Base-by-base conservation (phyloP, 768 basidiomycete species). In the Suillus spraguei region DNA sequence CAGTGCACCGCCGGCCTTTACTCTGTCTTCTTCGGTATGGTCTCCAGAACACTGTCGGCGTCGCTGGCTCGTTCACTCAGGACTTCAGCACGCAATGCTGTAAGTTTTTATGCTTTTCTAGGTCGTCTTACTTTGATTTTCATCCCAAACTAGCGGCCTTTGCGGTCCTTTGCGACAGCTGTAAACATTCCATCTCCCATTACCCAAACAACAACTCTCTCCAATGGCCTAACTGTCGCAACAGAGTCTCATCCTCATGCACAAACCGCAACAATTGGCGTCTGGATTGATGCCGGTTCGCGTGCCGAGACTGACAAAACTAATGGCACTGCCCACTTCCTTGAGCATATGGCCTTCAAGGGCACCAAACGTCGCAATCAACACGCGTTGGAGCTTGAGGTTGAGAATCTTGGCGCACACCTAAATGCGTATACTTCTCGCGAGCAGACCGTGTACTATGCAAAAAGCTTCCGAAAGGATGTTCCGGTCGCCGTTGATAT, bases 401-500 rank as follows among this genome's bases (percentile, higher is more conserved):
- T 99, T 28, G 97, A 99, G 81, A 96, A 97, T 79, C 84, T 99
- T 63, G 97, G 97, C 68, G 94, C 96, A 20, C 95, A 98, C 76
- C 80, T 99, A 63, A 99, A 99, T 75, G 97, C 97, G 56, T 99
- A 98, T 80, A 99, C 97, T 10, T 97, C 96, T 32, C 87, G 97
- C 65, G 97, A 99, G 80, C 97, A 99, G 80, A 99, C 97, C 24
- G 96, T 98, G 62, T 99, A 98, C 83, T 98, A 98, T 74, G 97
- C 97, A 71, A 98, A 99, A 85, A 90, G 92, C 75, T 99, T 99
- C 88, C 86, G 91, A 76, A 92, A 95, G 83, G 97, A 99, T 75
- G 93, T 99, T 13, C 84, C 88, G 14, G 82, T 84, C 56, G 87
- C 94, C 39, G 95, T 99, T 63, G 95, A 98, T 78, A 97, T 99